These are phyloP conservation scores for Phytophthora tubulina DNA, from an alignment of 352 stramenopile genomes.

Conservation along the genomic window DNA sequence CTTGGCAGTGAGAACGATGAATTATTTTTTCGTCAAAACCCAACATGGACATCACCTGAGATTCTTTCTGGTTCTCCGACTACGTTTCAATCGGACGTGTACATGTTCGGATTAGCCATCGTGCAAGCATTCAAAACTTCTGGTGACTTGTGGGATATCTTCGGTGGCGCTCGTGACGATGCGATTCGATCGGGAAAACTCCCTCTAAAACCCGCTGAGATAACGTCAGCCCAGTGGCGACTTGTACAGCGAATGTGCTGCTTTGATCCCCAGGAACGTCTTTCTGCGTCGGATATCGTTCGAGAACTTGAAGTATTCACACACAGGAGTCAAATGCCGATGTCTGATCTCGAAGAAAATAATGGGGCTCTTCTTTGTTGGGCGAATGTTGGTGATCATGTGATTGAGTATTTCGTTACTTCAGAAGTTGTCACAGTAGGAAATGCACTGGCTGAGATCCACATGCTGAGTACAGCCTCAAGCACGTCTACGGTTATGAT, in stretches of 20 bases:
- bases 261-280: neutral
- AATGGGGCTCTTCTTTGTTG: conserved; percentile 1
- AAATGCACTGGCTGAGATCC: neutral
- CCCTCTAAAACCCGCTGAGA: neutral
- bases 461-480: neutral
- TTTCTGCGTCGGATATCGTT: conserved; percentile 6
- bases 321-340: neutral
- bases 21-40: neutral
- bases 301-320: conserved; percentile 17
- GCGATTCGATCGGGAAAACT: conserved; percentile 7
- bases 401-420: neutral
- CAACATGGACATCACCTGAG: conserved; percentile 13
- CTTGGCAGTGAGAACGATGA: conserved; percentile 8
- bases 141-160: conserved; percentile 10
- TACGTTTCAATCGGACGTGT: conserved; percentile 20
- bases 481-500: neutral
- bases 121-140: conserved; percentile 12
- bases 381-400: conserved; percentile 4
- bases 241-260: conserved; percentile 18
- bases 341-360: neutral
- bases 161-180: neutral
- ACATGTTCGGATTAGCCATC: conserved; percentile 7
- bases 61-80: conserved; percentile 5
- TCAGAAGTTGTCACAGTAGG: neutral
- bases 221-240: conserved; percentile 5